Evolutionary conservation across 495 filamentous ascomycete genomes (phyloP).

Genomic region (Annulohypoxylon maeteangense): DNA sequence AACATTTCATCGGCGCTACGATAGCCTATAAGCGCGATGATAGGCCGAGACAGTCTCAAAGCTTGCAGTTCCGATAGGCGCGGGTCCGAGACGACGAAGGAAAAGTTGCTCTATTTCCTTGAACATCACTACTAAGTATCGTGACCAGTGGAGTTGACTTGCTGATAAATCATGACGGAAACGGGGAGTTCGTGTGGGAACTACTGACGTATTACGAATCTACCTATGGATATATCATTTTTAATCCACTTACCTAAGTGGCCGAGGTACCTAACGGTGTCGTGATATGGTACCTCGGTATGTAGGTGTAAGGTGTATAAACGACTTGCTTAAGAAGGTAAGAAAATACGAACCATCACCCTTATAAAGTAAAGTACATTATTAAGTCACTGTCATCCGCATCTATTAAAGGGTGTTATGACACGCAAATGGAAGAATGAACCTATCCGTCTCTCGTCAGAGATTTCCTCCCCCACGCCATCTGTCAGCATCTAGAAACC

Average conservation of each 20-base stretch:
- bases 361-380: background rate
- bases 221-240: background rate
- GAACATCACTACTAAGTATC: background rate
- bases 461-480: constrained; percentile 9
- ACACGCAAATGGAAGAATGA: background rate
- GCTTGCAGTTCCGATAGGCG: background rate
- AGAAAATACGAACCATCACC: background rate
- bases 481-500: constrained; percentile 23
- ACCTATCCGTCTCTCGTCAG: constrained; percentile 28
- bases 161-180: background rate
- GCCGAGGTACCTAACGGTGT: no score
- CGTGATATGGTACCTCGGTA: background rate
- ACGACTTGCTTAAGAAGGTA: background rate
- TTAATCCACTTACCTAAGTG: background rate
- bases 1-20: background rate
- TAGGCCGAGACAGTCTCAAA: background rate
- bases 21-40: background rate
- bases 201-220: background rate
- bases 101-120: background rate
- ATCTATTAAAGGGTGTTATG: background rate
- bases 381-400: background rate
- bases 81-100: background rate
- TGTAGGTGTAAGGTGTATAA: background rate
- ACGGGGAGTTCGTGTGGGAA: background rate
- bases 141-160: background rate